Evolutionary conservation across 306 rosid genomes (phyloP).

Genomic region (Luffa aegyptiaca): DNA sequence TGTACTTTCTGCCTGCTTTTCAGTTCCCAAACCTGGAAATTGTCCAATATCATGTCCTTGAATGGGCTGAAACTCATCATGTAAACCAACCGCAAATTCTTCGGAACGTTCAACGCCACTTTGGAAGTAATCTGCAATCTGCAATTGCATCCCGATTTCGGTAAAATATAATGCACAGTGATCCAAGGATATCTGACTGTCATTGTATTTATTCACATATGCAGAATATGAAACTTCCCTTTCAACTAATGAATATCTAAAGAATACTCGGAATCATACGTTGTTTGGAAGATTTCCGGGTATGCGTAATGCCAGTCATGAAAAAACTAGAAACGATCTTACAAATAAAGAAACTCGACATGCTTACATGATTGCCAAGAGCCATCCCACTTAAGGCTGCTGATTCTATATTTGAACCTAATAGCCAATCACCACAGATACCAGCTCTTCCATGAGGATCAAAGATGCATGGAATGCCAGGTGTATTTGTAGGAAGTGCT

Average conservation of each 20-base stretch:
- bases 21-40: conserved; percentile 45
- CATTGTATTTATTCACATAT: background rate
- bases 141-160: conserved; percentile 12
- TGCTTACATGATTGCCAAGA: conserved; percentile 64
- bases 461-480: conserved; percentile 75
- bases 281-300: background rate
- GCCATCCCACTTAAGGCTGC: conserved; percentile 84
- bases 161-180: background rate
- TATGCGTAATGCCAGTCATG: background rate
- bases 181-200: background rate
- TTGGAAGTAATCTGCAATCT: conserved; percentile 74
- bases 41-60: conserved; percentile 78
- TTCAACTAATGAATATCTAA: background rate
- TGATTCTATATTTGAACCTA: conserved; percentile 85
- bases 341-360: background rate
- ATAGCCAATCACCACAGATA: conserved; percentile 89
- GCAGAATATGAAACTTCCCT: background rate
- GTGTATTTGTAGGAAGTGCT: conserved; percentile 83
- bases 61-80: conserved; percentile 48
- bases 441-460: conserved; percentile 87
- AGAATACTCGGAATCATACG: background rate
- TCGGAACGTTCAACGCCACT: conserved; percentile 27
- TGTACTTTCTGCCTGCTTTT: conserved; percentile 21
- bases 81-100: conserved; percentile 61
- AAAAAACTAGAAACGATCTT: background rate